phyloP scores from a whole-genome alignment of 176 grass and related monocot genomes.

The barley (Hordeum vulgare) region MorexV3_pseudomolecules_assembly NC_058524.1:458557960-458558459 shows the following conservation, averaged over 20 bases:
- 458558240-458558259: too few relatives aligned
- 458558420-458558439: too few relatives aligned
- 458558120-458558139: neutral
- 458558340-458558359: too few relatives aligned
- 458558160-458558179: neutral
- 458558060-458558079: neutral
- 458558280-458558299: neutral
- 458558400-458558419: too few relatives aligned
- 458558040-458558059: neutral
- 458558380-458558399: too few relatives aligned
- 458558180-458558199: neutral
- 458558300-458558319: neutral
- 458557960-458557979: too few relatives aligned
- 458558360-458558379: too few relatives aligned
- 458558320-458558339: too few relatives aligned
- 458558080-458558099: neutral
- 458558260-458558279: neutral
- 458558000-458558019: too few relatives aligned
- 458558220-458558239: neutral
- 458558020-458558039: neutral
- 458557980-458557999: too few relatives aligned
- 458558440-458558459: neutral
- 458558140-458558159: neutral
- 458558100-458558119: too few relatives aligned
- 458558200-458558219: neutral